These are phyloP conservation scores for Penicillium sp. DNA, from an alignment of 2,329 filamentous ascomycete species.

Conservation along the genomic window DNA sequence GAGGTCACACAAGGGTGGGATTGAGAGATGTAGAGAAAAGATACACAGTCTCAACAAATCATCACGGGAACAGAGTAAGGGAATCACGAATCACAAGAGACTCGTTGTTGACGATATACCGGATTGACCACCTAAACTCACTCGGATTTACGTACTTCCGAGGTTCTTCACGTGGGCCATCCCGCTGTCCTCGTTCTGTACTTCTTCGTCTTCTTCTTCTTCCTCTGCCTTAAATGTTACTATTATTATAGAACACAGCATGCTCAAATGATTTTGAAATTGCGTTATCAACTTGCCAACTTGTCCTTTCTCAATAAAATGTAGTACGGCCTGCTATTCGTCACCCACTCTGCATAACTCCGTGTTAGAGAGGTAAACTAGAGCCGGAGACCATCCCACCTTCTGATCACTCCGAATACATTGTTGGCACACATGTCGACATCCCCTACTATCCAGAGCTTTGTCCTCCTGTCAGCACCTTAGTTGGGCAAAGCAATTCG, in stretches of 20 bases:
- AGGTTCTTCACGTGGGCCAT: conserved; percentile 20
- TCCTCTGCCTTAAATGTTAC: background rate
- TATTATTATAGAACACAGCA: background rate
- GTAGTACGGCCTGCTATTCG: background rate
- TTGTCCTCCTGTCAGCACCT: background rate
- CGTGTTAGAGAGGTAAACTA: conserved; percentile 8
- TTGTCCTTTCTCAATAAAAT: background rate
- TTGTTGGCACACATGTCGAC: background rate
- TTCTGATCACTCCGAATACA: background rate
- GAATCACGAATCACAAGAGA: conserved; percentile 5
- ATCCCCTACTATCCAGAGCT: background rate
- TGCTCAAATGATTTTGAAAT: background rate
- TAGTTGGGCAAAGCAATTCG: background rate
- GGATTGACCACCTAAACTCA: conserved; percentile 39
- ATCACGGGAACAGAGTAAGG: background rate
- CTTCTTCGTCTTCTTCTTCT: background rate
- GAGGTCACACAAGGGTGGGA: background rate
- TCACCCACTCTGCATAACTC: background rate
- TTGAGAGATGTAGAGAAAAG: conserved; percentile 8
- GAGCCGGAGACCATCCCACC: conserved; percentile 5
- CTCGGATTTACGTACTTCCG: conserved; percentile 34
- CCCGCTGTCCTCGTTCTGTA: background rate
- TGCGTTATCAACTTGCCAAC: background rate
- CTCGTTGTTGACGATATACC: conserved; percentile 28
- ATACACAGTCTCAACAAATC: conserved; percentile 6